Evolutionary conservation across 106 monocot genomes (phyloP).

Genomic region (Gastrodia elata): DNA sequence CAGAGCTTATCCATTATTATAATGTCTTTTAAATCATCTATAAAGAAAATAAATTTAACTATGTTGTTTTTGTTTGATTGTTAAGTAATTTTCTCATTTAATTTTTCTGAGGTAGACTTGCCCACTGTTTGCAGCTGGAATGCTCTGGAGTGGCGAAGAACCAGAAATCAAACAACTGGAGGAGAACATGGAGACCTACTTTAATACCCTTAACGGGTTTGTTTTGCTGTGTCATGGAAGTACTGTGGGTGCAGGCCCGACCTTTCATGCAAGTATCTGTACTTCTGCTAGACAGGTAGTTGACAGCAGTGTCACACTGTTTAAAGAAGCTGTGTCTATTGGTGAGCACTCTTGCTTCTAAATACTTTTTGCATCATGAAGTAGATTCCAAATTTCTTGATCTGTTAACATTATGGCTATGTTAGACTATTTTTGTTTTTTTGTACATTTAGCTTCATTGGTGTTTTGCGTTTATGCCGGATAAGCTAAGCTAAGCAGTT

Average conservation of each 20-base stretch:
- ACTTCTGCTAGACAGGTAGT: slow-evolving; percentile 54
- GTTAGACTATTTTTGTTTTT: too few species aligned
- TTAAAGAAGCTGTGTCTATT: slow-evolving; percentile 48
- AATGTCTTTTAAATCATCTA: not conserved
- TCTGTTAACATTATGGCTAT: too few species aligned
- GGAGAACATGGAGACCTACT: slow-evolving; percentile 57
- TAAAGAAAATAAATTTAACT: not conserved
- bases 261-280: slow-evolving; percentile 45
- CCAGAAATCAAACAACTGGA: slow-evolving; percentile 55
- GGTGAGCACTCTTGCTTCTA: slow-evolving; percentile 30
- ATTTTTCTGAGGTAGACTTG: not conserved
- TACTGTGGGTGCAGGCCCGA: slow-evolving; percentile 61
- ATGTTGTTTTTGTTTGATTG: not conserved
- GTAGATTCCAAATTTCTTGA: not conserved
- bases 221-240: slow-evolving; percentile 72
- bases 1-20: not conserved
- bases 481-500: too few species aligned
- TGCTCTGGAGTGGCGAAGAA: slow-evolving; percentile 65
- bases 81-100: not conserved
- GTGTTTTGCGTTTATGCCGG: too few species aligned
- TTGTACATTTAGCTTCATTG: not conserved
- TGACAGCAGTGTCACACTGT: slow-evolving; percentile 58
- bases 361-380: not conserved
- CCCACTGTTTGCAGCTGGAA: slow-evolving; percentile 54
- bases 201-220: slow-evolving; percentile 77